Base-by-base conservation (phyloP, 805 yeast genomes). In the Starmerella tilneyi region DNA sequence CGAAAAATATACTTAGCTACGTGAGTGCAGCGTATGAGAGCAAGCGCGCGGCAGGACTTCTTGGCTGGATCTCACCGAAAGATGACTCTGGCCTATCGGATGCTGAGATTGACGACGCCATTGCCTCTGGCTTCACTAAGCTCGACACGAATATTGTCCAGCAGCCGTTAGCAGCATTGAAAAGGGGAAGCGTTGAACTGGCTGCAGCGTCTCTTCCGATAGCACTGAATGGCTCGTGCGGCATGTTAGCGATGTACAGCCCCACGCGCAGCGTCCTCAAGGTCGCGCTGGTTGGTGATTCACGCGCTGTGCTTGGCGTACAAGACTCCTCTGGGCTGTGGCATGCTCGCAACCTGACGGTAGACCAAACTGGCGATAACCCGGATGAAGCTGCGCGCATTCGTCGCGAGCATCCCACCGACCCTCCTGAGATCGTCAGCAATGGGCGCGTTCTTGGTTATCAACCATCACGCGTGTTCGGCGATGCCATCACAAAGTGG, bases 221-320 rank as follows among this genome's bases (percentile, higher is more conserved):
- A 9, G 55, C 54, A 1, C 15, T 42, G 11, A 50, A 31, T 1
- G 98, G 98, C 0, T 79, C 96, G 0, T 89, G 98, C 67, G 96
- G 94, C 0, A 70, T 89, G 52, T 68, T 89, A 47, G 76, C 94
- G 2, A 78, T 84, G 56, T 89, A 81, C 63, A 94, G 89, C 62
- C 78, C 95, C 1, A 71, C 73, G 41, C 69, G 81, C 21, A 71
- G 76, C 46, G 61, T 71, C 26, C 71, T 89, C 53, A 80, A 83
- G 54, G 94, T 89, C 32, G 97, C 97, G 0, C 94, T 89, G 8
- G 79, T 96, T 0, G 98, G 98, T 40, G 98, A 89, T 60, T 86
- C 96, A 0, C 71, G 98, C 52, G 95, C 96, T 0, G 72, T 89
- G n/a, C 67, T 89, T 31, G 95, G 95, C 7, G 68, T 78, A 43